Evolutionary conservation across 768 basidiomycete species (phyloP).

Genomic region (Kwoniella europaea): DNA sequence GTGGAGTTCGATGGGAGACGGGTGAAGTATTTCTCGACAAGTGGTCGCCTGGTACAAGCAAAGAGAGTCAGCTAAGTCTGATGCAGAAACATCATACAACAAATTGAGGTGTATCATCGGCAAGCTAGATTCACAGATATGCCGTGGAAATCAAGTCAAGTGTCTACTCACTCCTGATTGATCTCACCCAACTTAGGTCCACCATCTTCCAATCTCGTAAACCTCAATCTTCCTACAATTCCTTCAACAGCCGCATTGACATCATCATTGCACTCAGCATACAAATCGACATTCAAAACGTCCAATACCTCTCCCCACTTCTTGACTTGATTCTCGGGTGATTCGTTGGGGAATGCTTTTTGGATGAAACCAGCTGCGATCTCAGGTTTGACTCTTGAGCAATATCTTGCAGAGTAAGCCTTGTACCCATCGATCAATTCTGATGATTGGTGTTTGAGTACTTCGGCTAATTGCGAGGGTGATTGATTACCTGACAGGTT

Average conservation of each 20-base stretch:
- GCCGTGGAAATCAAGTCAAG: too few species aligned
- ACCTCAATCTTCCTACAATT: constrained; percentile 76
- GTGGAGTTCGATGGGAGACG: constrained; percentile 65
- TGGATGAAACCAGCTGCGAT: constrained; percentile 76
- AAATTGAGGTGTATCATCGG: too few species aligned
- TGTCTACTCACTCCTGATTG: constrained; percentile 64
- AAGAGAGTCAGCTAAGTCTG: background rate
- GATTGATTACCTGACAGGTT: constrained; percentile 65
- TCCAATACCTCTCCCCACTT: constrained; percentile 80
- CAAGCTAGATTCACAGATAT: too few species aligned
- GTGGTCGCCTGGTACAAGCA: constrained; percentile 66
- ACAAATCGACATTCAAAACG: constrained; percentile 84
- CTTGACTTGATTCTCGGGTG: constrained; percentile 67
- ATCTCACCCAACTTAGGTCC: constrained; percentile 87
- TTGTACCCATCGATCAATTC: constrained; percentile 68
- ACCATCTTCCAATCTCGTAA: constrained; percentile 76
- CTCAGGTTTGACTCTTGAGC: constrained; percentile 67
- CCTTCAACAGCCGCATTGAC: constrained; percentile 72
- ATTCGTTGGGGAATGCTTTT: constrained; percentile 64
- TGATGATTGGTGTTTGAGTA: constrained; percentile 62
- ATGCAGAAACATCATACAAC: background rate
- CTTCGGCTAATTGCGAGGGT: constrained; percentile 69
- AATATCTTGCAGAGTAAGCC: constrained; percentile 67
- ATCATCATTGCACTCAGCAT: constrained; percentile 85
- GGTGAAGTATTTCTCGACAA: constrained; percentile 93